These are phyloP conservation scores for Penicillium janthinellum DNA, from an alignment of 2,329 filamentous ascomycete genomes.

Conservation along the genomic window DNA sequence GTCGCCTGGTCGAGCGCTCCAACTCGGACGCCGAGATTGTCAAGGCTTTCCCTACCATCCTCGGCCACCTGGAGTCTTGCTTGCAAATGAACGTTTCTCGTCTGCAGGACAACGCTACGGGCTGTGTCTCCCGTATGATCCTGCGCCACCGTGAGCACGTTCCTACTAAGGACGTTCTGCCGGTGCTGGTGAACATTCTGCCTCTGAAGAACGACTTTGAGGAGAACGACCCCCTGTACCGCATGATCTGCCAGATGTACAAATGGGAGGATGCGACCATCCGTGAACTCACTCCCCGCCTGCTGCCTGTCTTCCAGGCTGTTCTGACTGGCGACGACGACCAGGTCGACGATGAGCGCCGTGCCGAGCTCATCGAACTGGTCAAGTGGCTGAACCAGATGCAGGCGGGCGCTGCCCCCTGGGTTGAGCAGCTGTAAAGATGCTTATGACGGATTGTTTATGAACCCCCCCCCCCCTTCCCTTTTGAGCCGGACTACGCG, in stretches of 20 bases:
- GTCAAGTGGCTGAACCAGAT: slow-evolving; percentile 52
- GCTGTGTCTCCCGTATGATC: slow-evolving; percentile 91
- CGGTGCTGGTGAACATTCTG: slow-evolving; percentile 74
- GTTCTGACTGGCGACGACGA: slow-evolving; percentile 49
- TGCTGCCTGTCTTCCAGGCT: slow-evolving; percentile 51
- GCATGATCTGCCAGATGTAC: slow-evolving; percentile 83
- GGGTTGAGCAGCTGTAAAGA: slow-evolving; percentile 41
- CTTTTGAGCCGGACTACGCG: slow-evolving; percentile 13
- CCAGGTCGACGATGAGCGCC: slow-evolving; percentile 52
- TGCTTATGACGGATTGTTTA: slow-evolving; percentile 8
- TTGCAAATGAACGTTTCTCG: slow-evolving; percentile 76
- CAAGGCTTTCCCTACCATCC: slow-evolving; percentile 73
- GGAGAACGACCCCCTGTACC: slow-evolving; percentile 92
- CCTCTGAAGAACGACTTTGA: slow-evolving; percentile 92
- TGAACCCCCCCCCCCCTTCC: slow-evolving; percentile 14
- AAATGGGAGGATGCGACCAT: slow-evolving; percentile 51
- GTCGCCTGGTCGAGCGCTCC: slow-evolving; percentile 81
- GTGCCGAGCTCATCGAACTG: slow-evolving; percentile 49
- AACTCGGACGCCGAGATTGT: slow-evolving; percentile 72
- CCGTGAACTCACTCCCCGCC: slow-evolving; percentile 47
- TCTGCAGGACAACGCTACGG: slow-evolving; percentile 88
- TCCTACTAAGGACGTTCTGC: slow-evolving; percentile 78
- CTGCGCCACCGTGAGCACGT: slow-evolving; percentile 81
- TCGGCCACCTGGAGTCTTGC: slow-evolving; percentile 82
- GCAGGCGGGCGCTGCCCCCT: slow-evolving; percentile 44